phyloP scores from a whole-genome alignment of 1,139 yeast genomes.

The Hansenula sp. region DNA sequence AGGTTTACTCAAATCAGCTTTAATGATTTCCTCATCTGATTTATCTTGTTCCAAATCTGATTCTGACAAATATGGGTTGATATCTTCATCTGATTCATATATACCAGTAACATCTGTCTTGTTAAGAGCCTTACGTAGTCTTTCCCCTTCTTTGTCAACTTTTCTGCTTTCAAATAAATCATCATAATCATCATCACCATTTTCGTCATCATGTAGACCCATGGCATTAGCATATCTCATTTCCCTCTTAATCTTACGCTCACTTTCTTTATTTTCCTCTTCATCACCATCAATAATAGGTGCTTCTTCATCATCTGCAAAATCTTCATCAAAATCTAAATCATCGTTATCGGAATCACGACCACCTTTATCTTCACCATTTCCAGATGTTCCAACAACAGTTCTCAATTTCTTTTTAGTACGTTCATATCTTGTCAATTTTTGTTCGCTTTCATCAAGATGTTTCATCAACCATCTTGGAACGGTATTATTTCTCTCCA shows the following conservation, averaged over 20 bases:
- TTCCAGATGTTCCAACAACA: constrained; percentile 49
- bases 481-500: constrained; percentile 76
- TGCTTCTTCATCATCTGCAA: constrained; percentile 98
- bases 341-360: constrained; percentile 86
- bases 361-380: constrained; percentile 37
- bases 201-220: constrained; percentile 56
- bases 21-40: constrained; percentile 28
- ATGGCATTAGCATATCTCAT: constrained; percentile 82
- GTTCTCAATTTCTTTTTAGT: constrained; percentile 49
- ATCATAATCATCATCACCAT: constrained; percentile 56
- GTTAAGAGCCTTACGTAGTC: constrained; percentile 76
- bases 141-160: constrained; percentile 89
- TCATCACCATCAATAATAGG: constrained; percentile 97
- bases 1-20: constrained; percentile 34
- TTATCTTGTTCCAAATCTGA: constrained; percentile 64
- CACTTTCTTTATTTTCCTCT: constrained; percentile 88
- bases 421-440: constrained; percentile 39
- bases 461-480: constrained; percentile 98
- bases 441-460: constrained; percentile 59
- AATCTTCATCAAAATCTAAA: constrained; percentile 91
- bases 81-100: constrained; percentile 84
- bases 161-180: constrained; percentile 67
- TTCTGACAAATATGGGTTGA: constrained; percentile 76
- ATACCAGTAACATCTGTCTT: constrained; percentile 86
- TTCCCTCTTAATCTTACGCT: constrained; percentile 82